phyloP scores from a whole-genome alignment of 352 stramenopile species.

The Globisporangium orthogonon region DNA sequence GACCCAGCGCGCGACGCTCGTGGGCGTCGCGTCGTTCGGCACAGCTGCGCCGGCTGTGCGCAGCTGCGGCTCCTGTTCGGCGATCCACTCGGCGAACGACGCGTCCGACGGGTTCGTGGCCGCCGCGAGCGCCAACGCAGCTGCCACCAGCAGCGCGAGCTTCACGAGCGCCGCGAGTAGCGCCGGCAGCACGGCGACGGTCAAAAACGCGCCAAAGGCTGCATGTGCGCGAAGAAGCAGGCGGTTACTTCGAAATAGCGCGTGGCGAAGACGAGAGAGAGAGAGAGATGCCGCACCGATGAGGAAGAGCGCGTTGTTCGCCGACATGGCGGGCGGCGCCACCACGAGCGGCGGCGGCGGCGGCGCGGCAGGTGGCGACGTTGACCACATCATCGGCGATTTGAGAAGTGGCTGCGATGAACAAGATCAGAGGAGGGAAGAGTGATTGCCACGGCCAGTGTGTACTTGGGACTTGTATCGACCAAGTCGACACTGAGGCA shows the following conservation, averaged over 20 bases:
- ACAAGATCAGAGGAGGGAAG: neutral
- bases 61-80: conserved; percentile 42
- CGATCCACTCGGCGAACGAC: conserved; percentile 66
- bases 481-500: neutral
- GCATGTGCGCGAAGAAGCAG: neutral
- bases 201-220: conserved; percentile 73
- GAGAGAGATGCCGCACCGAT: conserved; percentile 30
- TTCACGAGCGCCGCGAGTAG: conserved; percentile 42
- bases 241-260: neutral
- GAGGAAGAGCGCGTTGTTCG: conserved; percentile 63
- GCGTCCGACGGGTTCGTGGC: conserved; percentile 64
- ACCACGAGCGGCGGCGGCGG: conserved; percentile 7
- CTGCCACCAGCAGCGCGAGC: conserved; percentile 22
- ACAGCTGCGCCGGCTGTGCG: conserved; percentile 9
- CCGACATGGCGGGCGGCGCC: conserved; percentile 27
- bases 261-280: neutral
- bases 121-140: conserved; percentile 22
- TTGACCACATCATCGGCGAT: conserved; percentile 3
- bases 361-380: neutral
- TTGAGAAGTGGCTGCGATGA: neutral
- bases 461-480: neutral
- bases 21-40: conserved; percentile 18
- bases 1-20: conserved; percentile 56
- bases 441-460: neutral
- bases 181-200: conserved; percentile 49